Evolutionary conservation across 805 yeast genomes (phyloP).

Genomic region (Monosporozyma solicola): DNA sequence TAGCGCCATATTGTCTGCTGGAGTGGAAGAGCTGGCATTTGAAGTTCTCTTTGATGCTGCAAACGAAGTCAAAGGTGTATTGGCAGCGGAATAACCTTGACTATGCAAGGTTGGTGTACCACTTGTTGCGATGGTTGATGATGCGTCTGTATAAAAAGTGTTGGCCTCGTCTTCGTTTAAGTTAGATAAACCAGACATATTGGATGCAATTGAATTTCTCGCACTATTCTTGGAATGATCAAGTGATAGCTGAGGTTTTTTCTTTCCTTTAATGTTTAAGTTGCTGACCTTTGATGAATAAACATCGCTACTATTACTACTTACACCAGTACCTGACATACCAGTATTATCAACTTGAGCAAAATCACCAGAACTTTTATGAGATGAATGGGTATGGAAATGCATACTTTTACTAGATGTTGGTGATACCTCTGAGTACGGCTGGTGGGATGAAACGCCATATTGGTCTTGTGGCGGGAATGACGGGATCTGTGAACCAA

Average conservation of each 20-base stretch:
- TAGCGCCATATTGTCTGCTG: constrained; percentile 5
- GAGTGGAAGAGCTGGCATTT: background rate
- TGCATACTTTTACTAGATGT: background rate
- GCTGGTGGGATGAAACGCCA: background rate
- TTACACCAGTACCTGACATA: background rate
- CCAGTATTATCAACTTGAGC: background rate
- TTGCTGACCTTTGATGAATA: background rate
- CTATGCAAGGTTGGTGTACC: background rate
- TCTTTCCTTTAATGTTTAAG: background rate
- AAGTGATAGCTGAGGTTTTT: background rate
- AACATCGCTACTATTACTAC: background rate
- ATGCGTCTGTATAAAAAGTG: background rate
- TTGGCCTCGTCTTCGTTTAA: background rate
- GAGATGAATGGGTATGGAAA: background rate
- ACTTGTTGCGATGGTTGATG: background rate
- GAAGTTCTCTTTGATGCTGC: background rate
- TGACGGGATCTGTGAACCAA: background rate
- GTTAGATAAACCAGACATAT: background rate
- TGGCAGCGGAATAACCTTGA: background rate
- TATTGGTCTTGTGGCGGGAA: background rate
- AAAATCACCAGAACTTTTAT: background rate
- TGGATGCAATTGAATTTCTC: constrained; percentile 1
- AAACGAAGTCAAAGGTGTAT: background rate
- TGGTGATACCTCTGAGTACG: background rate
- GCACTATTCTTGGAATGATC: constrained; percentile 1